Evolutionary conservation across 1,139 yeast genomes (phyloP).

Genomic region (Pichia sp.): DNA sequence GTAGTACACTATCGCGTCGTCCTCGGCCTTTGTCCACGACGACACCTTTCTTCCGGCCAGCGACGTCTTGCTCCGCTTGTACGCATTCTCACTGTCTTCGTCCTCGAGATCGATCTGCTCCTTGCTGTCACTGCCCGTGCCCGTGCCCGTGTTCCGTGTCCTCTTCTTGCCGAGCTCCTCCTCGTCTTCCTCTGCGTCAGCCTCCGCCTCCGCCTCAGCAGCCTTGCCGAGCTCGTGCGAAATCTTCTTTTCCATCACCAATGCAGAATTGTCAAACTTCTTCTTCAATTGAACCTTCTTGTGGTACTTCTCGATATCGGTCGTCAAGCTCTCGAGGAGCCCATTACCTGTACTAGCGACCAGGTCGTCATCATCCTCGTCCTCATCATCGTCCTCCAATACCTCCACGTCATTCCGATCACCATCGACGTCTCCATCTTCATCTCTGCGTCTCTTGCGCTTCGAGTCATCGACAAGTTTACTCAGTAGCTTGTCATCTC

Average conservation of each 20-base stretch:
- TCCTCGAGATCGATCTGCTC: neutral
- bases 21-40: constrained; percentile 37
- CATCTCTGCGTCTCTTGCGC: neutral
- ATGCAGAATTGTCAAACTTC: constrained; percentile 6
- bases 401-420: constrained; percentile 2
- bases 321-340: constrained; percentile 24
- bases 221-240: constrained; percentile 10
- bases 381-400: constrained; percentile 2
- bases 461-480: constrained; percentile 2
- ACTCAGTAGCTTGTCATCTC: constrained; percentile 3
- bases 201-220: neutral
- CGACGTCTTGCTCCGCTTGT: neutral
- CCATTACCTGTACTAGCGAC: constrained; percentile 3
- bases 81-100: neutral
- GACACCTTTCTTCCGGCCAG: neutral
- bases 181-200: neutral
- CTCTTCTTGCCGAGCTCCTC: neutral
- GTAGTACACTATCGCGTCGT: constrained; percentile 35
- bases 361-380: constrained; percentile 11
- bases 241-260: constrained; percentile 15
- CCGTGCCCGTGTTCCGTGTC: neutral
- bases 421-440: constrained; percentile 4
- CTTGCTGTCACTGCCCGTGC: neutral
- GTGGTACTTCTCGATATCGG: constrained; percentile 29
- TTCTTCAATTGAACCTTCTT: constrained; percentile 27